Evolutionary conservation across 148 eudicot genomes (phyloP), one percentile per base, ranked within the genome.

Genomic region (Silene latifolia): DNA sequence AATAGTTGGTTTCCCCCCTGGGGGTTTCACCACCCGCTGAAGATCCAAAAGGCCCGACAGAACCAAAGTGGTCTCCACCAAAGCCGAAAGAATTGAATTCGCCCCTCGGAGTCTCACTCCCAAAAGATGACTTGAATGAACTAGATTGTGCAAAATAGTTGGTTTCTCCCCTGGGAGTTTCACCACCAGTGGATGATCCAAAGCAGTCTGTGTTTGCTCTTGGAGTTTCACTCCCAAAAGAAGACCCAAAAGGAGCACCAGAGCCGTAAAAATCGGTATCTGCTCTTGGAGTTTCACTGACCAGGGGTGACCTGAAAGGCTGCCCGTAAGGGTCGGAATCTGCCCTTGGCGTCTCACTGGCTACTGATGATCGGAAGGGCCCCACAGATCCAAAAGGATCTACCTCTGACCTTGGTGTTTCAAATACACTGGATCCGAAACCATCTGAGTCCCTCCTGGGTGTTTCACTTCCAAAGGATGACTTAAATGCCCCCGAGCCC

Each of bases 391-490:
- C 76, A 65, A 80, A 80, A 6, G 76, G 79, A 59, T 83, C 80
- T 56, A 82, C 13, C 69, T 83, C 78, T 72, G 79, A 76, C 79
- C 87, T 83, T 64, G 91, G 86, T 47, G 91, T 91, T 83, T 87
- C 84, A 83, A 86, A 91, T 8, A 88, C 90, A 39, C 80, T 80
- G 65, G 94, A 86, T 61, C 87, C 88, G 58, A 89, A 19, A 19
- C 63, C 63, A 7, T 59, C 63, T 59, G 63, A 59, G 24, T 19
- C 63, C 23, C 63, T 20, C 63, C 8, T 59, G 27, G 63, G 23
- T 23, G 63, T 59, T 24, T 59, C 63, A 24, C 63, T 59, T 4
- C 19, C 63, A 59, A 59, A 59, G 18, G 63, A 59, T 20, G 63
- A 59, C 27, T 59, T 59, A 24, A 59, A 59, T 59, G 63, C 20